Percentiles rank a stretch among this genome's conserved stretches.
phyloP scores from a whole-genome alignment of 2,329 filamentous ascomycete genomes.

The Aspergillus awamori region DNA sequence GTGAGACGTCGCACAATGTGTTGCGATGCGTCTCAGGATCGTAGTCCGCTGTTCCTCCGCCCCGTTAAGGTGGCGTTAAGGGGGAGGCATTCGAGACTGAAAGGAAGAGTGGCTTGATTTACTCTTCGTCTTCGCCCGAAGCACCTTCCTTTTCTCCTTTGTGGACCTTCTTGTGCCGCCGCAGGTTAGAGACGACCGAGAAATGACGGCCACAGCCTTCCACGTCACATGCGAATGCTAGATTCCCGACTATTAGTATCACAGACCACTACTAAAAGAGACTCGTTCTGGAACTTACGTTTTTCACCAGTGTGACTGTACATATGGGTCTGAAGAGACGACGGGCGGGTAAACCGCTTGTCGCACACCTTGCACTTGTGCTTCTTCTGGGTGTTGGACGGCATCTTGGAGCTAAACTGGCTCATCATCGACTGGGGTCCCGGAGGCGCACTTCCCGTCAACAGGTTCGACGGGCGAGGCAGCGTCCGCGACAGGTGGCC shows the following conservation, averaged over 20 bases:
- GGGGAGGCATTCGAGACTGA: constrained; percentile 19
- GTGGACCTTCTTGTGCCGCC: constrained; percentile 94
- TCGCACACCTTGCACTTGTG: constrained; percentile 99
- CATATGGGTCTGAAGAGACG: constrained; percentile 95
- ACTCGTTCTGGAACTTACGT: constrained; percentile 65
- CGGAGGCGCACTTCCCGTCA: constrained; percentile 68
- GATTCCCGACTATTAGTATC: constrained; percentile 24
- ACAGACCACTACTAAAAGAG: not conserved
- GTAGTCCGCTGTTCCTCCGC: constrained; percentile 8
- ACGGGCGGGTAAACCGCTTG: constrained; percentile 93
- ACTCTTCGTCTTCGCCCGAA: constrained; percentile 47
- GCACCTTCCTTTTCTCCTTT: constrained; percentile 60
- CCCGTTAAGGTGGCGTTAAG: constrained; percentile 10
- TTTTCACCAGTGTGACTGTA: constrained; percentile 98
- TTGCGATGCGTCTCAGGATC: constrained; percentile 13
- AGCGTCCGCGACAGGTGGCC: constrained; percentile 75
- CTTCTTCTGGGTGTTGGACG: constrained; percentile 96
- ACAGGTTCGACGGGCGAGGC: constrained; percentile 71
- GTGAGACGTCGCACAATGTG: constrained; percentile 18
- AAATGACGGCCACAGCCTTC: constrained; percentile 95
- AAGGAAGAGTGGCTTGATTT: constrained; percentile 19
- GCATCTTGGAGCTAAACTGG: constrained; percentile 95
- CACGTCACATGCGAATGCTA: constrained; percentile 91
- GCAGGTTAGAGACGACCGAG: constrained; percentile 93
- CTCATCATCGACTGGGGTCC: constrained; percentile 98